Conservation (phyloP, 441 rosid genomes). For the Arabidopsis lyrata region DNA sequence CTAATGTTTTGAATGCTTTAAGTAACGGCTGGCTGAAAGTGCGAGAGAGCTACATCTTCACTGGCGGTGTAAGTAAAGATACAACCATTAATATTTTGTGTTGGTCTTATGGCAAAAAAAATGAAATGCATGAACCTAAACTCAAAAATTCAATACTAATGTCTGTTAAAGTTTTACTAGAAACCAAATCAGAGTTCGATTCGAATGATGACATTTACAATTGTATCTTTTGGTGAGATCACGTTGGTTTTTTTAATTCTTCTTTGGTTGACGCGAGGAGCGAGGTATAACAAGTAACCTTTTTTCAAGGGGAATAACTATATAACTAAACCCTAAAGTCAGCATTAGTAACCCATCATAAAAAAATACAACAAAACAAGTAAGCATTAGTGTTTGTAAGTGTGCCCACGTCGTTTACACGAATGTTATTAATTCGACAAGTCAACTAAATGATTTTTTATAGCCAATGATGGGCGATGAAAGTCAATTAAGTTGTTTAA, state of each 20-base stretch:
- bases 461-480: conserved; percentile 16
- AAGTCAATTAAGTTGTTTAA: conserved; percentile 1
- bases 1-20: not conserved
- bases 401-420: conserved; percentile 40
- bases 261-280: conserved; percentile 20
- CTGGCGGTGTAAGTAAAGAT: not conserved
- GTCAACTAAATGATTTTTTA: conserved; percentile 31
- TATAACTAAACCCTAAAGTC: conserved; percentile 28
- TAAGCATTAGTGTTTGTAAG: conserved; percentile 30
- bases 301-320: conserved; percentile 5
- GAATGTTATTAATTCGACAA: conserved; percentile 31
- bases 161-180: too few species aligned
- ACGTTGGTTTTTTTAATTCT: not conserved
- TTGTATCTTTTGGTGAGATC: not conserved
- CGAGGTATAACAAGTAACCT: not conserved
- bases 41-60: too few species aligned
- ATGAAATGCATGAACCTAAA: too few species aligned
- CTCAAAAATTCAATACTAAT: too few species aligned
- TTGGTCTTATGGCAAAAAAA: not conserved
- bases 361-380: not conserved
- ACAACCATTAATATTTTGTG: not conserved
- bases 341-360: conserved; percentile 6
- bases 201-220: not conserved
- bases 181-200: not conserved
- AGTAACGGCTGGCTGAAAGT: not conserved